Conservation (phyloP, 805 yeast species). For the Saccharomycopsis oosterbeekiorum region DNA sequence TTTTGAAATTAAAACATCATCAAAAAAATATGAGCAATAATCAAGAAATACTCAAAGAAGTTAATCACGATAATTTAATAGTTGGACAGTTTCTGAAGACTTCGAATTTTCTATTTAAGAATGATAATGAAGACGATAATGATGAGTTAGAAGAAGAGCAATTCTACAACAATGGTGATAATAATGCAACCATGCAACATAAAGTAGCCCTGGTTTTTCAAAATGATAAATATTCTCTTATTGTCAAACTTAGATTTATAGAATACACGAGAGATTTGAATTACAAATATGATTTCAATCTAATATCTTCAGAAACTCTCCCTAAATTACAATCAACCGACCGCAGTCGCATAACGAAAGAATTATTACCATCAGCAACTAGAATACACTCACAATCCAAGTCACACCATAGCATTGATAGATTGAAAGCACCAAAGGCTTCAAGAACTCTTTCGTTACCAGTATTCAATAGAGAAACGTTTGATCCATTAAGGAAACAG, state of each 20-base stretch:
- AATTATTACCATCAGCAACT: background rate
- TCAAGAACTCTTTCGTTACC: conserved; percentile 17
- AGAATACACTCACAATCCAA: background rate
- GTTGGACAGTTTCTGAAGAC: conserved; percentile 10
- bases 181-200: background rate
- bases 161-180: background rate
- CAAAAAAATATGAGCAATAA: background rate
- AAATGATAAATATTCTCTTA: conserved; percentile 8
- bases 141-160: background rate
- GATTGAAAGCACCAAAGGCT: conserved; percentile 14
- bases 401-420: background rate
- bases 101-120: conserved; percentile 1
- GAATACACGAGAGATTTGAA: conserved; percentile 6
- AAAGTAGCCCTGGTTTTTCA: background rate
- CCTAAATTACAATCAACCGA: background rate
- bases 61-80: background rate
- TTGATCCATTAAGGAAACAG: background rate
- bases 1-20: background rate
- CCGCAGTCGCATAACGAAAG: background rate
- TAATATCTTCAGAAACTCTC: background rate
- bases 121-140: background rate
- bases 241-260: conserved; percentile 10
- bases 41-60: background rate
- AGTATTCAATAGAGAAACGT: background rate
- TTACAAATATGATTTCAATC: background rate